These are phyloP conservation scores for Colletotrichum coccodes DNA, from an alignment of 2,329 filamentous ascomycete genomes.

Conservation along the genomic window DNA sequence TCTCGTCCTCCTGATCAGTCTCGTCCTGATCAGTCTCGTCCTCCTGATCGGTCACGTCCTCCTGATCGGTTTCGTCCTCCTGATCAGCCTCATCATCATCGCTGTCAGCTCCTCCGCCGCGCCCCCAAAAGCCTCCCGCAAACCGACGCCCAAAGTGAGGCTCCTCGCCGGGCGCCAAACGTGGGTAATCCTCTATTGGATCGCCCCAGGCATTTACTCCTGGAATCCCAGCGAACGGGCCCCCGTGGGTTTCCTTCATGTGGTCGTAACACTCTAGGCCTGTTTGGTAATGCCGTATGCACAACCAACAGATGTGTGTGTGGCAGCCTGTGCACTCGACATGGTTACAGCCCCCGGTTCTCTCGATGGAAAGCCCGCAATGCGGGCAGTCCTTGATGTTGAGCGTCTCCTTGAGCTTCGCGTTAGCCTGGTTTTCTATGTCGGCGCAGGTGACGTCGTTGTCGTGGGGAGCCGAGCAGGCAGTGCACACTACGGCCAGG, in stretches of 20 bases:
- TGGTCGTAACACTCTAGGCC: not conserved
- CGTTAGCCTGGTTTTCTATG: conserved; percentile 42
- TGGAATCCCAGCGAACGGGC: not conserved
- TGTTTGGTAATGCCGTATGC: conserved; percentile 46
- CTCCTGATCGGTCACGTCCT: not conserved
- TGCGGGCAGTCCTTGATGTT: conserved; percentile 48
- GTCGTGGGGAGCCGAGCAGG: conserved; percentile 46
- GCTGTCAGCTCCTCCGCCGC: too few species aligned
- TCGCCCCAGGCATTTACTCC: not conserved
- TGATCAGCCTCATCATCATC: not conserved
- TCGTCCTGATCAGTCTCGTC: not conserved
- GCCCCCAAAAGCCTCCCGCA: not conserved
- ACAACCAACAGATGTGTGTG: conserved; percentile 59
- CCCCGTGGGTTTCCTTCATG: not conserved
- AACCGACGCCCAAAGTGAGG: not conserved
- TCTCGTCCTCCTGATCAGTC: too few species aligned
- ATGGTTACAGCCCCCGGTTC: conserved; percentile 57
- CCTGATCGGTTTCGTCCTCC: not conserved
- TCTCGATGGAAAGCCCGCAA: conserved; percentile 53
- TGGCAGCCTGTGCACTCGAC: conserved; percentile 53
- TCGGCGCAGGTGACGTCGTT: conserved; percentile 43
- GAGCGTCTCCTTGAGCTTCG: conserved; percentile 41
- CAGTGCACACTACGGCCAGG: conserved; percentile 45
- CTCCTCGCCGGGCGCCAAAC: not conserved
- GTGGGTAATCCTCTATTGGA: not conserved